Conservation (phyloP, 371 early-diverging fungal genomes). For the Batkoa obscura region DNA sequence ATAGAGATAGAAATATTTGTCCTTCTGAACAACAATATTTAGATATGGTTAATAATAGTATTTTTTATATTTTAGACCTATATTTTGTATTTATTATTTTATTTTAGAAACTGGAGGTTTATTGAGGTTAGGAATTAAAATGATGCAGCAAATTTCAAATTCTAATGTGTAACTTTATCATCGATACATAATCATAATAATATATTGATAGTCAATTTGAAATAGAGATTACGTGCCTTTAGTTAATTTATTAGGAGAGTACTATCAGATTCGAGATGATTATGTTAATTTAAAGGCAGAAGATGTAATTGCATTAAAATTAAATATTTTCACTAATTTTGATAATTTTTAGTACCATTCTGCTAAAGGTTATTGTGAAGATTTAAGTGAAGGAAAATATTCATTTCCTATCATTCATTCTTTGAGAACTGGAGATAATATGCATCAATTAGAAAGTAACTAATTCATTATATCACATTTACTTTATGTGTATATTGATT, state of each 20-base stretch:
- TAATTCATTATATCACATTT: no score
- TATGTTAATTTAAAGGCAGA: slow-evolving; percentile 77
- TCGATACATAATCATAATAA: no score
- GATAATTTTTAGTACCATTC: slow-evolving; percentile 39
- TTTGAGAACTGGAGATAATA: slow-evolving; percentile 36
- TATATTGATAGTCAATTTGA: no score
- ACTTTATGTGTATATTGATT: no score
- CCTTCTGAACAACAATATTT: slow-evolving; percentile 77
- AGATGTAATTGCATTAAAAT: slow-evolving; percentile 36
- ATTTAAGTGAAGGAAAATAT: slow-evolving; percentile 94
- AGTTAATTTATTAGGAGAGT: slow-evolving; percentile 73
- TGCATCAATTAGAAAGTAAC: slow-evolving; percentile 46
- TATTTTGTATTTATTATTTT: not conserved
- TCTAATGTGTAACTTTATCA: not conserved
- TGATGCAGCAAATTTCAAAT: slow-evolving; percentile 51
- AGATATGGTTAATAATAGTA: slow-evolving; percentile 80
- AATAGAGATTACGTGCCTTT: slow-evolving; percentile 51
- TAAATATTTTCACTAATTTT: no score
- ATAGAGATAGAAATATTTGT: slow-evolving; percentile 69
- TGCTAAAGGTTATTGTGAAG: slow-evolving; percentile 93
- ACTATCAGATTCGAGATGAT: slow-evolving; percentile 91
- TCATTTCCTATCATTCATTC: slow-evolving; percentile 86
- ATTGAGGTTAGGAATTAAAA: slow-evolving; percentile 69
- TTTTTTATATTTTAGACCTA: slow-evolving; percentile 10
- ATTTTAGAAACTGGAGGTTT: slow-evolving; percentile 79